Evolutionary conservation across 208 protist species (phyloP).

Genomic region (Zelonia costaricensis): DNA sequence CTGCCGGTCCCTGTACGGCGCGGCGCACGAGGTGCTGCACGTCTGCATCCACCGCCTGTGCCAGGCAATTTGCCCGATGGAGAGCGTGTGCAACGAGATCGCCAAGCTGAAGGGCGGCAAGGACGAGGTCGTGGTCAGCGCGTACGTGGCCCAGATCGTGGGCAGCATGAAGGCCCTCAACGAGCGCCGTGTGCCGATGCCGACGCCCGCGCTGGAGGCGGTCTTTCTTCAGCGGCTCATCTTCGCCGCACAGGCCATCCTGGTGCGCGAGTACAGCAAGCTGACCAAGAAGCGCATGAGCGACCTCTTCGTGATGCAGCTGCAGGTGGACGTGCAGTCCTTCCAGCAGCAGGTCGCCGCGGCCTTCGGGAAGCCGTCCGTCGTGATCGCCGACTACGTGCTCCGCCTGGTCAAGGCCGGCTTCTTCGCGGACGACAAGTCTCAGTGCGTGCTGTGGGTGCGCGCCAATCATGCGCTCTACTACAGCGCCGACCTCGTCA

Average conservation of each 20-base stretch:
- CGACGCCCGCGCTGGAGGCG: slow-evolving; percentile 61
- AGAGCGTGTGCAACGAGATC: slow-evolving; percentile 52
- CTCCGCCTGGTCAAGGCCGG: slow-evolving; percentile 67
- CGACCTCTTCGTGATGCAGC: slow-evolving; percentile 80
- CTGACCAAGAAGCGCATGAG: slow-evolving; percentile 65
- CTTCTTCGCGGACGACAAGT: slow-evolving; percentile 63
- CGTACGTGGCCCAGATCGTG: slow-evolving; percentile 64
- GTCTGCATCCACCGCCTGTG: slow-evolving; percentile 78
- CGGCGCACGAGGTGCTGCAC: slow-evolving; percentile 72
- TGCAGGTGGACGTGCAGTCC: slow-evolving; percentile 80
- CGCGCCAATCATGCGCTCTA: slow-evolving; percentile 55
- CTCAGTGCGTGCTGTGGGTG: slow-evolving; percentile 66
- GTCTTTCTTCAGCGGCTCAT: slow-evolving; percentile 69
- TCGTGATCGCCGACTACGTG: slow-evolving; percentile 68
- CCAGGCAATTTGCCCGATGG: slow-evolving; percentile 74
- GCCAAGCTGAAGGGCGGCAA: slow-evolving; percentile 53
- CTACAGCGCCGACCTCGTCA: slow-evolving; percentile 55
- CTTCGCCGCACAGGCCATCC: slow-evolving; percentile 65
- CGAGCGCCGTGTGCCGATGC: slow-evolving; percentile 49
- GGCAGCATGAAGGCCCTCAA: slow-evolving; percentile 49
- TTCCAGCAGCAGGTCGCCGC: slow-evolving; percentile 72
- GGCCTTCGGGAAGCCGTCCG: slow-evolving; percentile 48
- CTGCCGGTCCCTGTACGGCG: slow-evolving; percentile 43
- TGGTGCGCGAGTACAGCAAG: slow-evolving; percentile 79
- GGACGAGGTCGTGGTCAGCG: slow-evolving; percentile 62